Evolutionary conservation across 2,329 filamentous ascomycete genomes (phyloP), one percentile per base, ranked within the genome.

Genomic region (Pleoardoris graminearum): DNA sequence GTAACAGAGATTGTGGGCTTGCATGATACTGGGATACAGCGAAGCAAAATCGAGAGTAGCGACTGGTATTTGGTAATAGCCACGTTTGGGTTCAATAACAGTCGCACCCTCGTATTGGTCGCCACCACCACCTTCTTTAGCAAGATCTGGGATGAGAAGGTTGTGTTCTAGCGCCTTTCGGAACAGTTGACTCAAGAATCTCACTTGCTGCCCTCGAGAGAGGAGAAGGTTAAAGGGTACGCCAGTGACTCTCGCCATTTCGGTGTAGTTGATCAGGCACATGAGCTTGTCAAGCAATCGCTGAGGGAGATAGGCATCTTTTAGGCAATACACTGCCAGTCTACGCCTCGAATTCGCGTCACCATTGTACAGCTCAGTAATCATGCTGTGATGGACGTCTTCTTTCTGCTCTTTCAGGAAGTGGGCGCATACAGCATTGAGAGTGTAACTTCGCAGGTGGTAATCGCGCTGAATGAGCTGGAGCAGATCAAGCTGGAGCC

Each of bases 221-320:
- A 99, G 82, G 38, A 99, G 82, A 68, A 88, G 96, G 70, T 96
- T 97, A 80, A 99, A 99, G 0, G 94, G 94, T 4, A 99, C 93
- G 64, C 94, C 94, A 22, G 95, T 99, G 75, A 99, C 94, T 84
- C 94, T 94, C 52, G 94, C 93, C 94, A 99, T 99, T 76, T 99
- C 94, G 0, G 94, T 97, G 68, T 97, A 97, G 72, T 99, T 99
- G 75, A 96, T 89, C n/a, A 99, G 80, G 75, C 94, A 97, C 69
- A 96, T 97, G 22, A 99, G 80, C 74, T 99, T 99, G 70, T 99
- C 94, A 86, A 99, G 92, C 46, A 99, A 76, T 54, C 95, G 80
- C 68, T 97, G 92, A 1, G 94, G 94, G 3, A 99, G 80, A 66
- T 96, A 99, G 0, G 94, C 94, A 77, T 99, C 95, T 75, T 99